Conservation (phyloP, 225 moss, liverwort and hornwort genomes). For the Pleurozium schreberi region DNA sequence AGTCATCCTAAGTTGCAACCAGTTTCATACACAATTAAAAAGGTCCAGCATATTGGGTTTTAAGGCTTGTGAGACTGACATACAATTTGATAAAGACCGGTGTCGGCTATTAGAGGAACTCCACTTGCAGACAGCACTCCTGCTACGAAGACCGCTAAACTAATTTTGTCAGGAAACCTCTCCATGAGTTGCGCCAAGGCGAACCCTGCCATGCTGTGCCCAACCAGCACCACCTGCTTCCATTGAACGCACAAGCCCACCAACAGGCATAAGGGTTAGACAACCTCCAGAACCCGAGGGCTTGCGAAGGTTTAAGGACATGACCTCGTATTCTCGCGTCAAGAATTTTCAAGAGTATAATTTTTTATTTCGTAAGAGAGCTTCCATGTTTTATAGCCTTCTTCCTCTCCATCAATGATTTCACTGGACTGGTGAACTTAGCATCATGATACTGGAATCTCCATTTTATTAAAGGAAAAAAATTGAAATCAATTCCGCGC, state of each 20-base stretch:
- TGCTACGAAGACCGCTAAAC: constrained; percentile 22
- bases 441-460: background rate
- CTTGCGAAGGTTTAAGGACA: background rate
- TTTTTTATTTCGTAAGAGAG: background rate
- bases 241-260: background rate
- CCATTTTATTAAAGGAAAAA: too few relatives aligned
- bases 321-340: background rate
- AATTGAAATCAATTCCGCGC: background rate
- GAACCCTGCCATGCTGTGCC: constrained; percentile 48
- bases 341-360: background rate
- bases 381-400: background rate
- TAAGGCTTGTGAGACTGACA: background rate
- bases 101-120: background rate
- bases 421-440: background rate
- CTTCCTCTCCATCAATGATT: too few relatives aligned
- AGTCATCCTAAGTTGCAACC: background rate
- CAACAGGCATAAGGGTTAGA: background rate
- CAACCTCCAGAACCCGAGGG: background rate
- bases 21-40: background rate
- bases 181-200: constrained; percentile 22
- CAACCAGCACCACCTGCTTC: constrained; percentile 17
- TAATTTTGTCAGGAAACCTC: constrained; percentile 23
- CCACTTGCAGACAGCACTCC: constrained; percentile 12
- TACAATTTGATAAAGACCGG: background rate
- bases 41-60: background rate